A percentile compares a stretch with the other conserved stretches of the same genome.
These are phyloP conservation scores for Allium fistulosum DNA, from an alignment of 106 monocot species.

Conservation along the genomic window DNA sequence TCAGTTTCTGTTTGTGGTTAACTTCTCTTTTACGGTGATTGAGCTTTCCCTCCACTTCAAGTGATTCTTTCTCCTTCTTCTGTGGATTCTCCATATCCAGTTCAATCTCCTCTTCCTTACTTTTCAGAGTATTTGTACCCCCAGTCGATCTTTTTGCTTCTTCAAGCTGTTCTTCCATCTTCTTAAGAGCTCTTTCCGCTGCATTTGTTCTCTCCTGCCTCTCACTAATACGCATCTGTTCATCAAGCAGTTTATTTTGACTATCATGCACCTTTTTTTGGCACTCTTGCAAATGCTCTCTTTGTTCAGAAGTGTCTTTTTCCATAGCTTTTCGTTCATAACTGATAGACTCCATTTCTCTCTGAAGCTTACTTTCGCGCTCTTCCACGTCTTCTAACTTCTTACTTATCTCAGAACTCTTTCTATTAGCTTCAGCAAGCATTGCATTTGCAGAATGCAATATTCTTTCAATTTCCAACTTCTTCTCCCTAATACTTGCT, in stretches of 20 bases:
- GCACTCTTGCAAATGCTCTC: slow-evolving; percentile 59
- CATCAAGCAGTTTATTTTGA: slow-evolving; percentile 70
- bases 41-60: slow-evolving; percentile 39
- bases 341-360: slow-evolving; percentile 48
- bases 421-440: slow-evolving; percentile 79
- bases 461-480: slow-evolving; percentile 54
- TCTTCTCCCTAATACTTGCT: slow-evolving; percentile 57
- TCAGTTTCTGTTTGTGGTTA: slow-evolving; percentile 33
- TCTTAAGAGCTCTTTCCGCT: slow-evolving; percentile 32
- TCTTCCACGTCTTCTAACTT: slow-evolving; percentile 61
- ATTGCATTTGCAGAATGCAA: slow-evolving; percentile 65
- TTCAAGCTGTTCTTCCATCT: slow-evolving; percentile 63
- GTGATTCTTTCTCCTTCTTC: slow-evolving; percentile 43
- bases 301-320: slow-evolving; percentile 48
- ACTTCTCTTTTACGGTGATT: slow-evolving; percentile 44
- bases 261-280: slow-evolving; percentile 63
- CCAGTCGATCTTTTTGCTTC: slow-evolving; percentile 33
- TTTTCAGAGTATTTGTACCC: slow-evolving; percentile 31
- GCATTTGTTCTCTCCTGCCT: slow-evolving; percentile 61
- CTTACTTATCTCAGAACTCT: slow-evolving; percentile 58
- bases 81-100: slow-evolving; percentile 19
- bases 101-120: slow-evolving; percentile 66
- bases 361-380: slow-evolving; percentile 52
- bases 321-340: slow-evolving; percentile 47
- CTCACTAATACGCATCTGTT: slow-evolving; percentile 62